A percentile compares a stretch with the other conserved stretches of the same genome.
Conservation (phyloP, 2,329 filamentous ascomycete species). For the Pseudogymnoascus sp. region DNA sequence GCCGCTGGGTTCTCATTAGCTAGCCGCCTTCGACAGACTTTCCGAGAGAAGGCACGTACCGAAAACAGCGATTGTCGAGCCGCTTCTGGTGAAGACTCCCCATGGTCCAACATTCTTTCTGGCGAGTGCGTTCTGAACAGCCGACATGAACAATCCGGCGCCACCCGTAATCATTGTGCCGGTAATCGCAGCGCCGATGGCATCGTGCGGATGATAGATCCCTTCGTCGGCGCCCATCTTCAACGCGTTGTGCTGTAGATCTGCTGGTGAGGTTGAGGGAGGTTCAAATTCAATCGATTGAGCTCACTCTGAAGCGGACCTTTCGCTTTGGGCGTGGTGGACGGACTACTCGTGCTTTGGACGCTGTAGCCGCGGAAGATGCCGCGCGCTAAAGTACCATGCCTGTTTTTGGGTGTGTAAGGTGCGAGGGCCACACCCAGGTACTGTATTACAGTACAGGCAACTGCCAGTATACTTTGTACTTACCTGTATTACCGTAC, state of each 20-base stretch:
- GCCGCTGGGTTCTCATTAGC: conserved; percentile 42
- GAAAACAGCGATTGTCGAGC: conserved; percentile 62
- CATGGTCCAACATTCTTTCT: conserved; percentile 74
- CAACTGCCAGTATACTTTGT: not conserved
- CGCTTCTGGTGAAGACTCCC: conserved; percentile 73
- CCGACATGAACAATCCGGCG: conserved; percentile 64
- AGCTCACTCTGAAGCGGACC: conserved; percentile 3
- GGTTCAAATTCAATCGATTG: not conserved
- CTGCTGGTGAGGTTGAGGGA: not conserved
- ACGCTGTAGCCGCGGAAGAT: conserved; percentile 8
- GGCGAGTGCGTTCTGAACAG: conserved; percentile 78
- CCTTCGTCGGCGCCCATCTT: conserved; percentile 43
- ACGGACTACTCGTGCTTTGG: not conserved
- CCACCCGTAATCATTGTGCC: conserved; percentile 57
- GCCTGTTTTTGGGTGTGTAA: not conserved
- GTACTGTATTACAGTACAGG: not conserved
- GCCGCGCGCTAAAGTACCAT: conserved; percentile 2
- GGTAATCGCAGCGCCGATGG: conserved; percentile 58
- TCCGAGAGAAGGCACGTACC: conserved; percentile 38
- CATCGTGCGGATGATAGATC: conserved; percentile 65
- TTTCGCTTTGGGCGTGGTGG: not conserved
- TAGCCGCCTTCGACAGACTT: conserved; percentile 13
- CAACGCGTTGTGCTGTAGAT: conserved; percentile 7
- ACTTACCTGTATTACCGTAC: too few species aligned
- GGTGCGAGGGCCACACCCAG: not conserved